A percentile compares a stretch with the other conserved stretches of the same genome.
phyloP scores from a whole-genome alignment of 73 alveolate species.

The Loxodes magnus region DNA sequence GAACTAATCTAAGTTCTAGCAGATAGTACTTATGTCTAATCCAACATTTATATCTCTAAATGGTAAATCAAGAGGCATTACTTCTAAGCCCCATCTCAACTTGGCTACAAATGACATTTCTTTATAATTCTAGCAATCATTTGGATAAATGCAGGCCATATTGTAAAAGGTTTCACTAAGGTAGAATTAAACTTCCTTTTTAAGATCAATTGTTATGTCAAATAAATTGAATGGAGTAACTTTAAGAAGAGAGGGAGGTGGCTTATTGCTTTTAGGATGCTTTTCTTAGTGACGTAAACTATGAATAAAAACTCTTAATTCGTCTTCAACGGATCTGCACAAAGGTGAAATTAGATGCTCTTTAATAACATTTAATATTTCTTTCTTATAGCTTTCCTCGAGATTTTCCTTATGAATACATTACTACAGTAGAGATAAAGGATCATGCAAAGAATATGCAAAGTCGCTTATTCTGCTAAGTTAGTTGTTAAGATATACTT shows the following conservation, averaged over 20 bases:
- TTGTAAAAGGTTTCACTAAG: conserved; percentile 87
- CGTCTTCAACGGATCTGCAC: conserved; percentile 84
- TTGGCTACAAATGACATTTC: conserved; percentile 91
- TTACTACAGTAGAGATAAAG: too few species aligned
- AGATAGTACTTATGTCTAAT: conserved; percentile 74
- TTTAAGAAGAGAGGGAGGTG: conserved; percentile 67
- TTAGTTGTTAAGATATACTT: too few species aligned
- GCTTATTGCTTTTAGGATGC: conserved; percentile 71
- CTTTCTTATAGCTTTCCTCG: conserved; percentile 76
- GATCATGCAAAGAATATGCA: too few species aligned
- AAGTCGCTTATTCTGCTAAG: too few species aligned
- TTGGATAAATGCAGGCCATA: conserved; percentile 87
- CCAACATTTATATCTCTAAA: conserved; percentile 89
- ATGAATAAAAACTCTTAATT: conserved; percentile 89
- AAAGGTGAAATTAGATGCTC: conserved; percentile 54
- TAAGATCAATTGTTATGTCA: conserved; percentile 74
- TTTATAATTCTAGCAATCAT: conserved; percentile 95
- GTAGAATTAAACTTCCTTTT: conserved; percentile 73
- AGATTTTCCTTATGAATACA: too few species aligned
- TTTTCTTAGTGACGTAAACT: conserved; percentile 64
- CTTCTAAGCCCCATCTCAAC: conserved; percentile 70
- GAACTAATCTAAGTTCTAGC: conserved; percentile 66
- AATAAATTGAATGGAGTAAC: conserved; percentile 71
- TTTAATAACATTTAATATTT: conserved; percentile 49
- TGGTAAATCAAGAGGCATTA: conserved; percentile 82